These are phyloP conservation scores for Candida multigemmis DNA, from an alignment of 805 yeast species.

Conservation along the genomic window DNA sequence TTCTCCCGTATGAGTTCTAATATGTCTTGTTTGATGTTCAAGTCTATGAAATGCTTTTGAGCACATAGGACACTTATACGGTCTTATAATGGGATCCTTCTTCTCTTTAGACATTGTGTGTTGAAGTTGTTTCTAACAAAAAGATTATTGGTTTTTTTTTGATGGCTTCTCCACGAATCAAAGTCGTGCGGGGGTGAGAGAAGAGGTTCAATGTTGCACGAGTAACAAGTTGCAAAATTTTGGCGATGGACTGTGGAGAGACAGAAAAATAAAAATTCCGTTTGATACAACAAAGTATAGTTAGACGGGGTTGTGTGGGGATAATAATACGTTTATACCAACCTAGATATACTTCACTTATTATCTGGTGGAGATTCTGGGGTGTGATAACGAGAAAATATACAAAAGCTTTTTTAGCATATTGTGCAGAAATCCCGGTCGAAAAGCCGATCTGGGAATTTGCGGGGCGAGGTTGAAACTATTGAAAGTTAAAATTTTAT, in stretches of 20 bases:
- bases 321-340: no score
- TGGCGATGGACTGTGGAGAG: neutral
- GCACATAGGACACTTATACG: conserved; percentile 69
- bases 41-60: conserved; percentile 66
- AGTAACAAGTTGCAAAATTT: neutral
- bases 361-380: no score
- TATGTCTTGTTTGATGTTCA: conserved; percentile 74
- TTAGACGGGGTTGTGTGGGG: no score
- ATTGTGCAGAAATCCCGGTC: no score
- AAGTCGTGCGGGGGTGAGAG: neutral
- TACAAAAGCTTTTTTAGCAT: no score
- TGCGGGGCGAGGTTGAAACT: no score
- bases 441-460: no score
- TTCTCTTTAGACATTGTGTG: conserved; percentile 5
- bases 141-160: neutral
- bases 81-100: conserved; percentile 30
- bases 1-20: conserved; percentile 75
- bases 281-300: neutral
- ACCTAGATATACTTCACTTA: no score
- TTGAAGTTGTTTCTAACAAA: neutral
- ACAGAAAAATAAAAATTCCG: neutral
- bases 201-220: neutral
- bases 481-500: no score
- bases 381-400: no score
- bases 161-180: neutral